Conservation (phyloP, 2,329 filamentous ascomycete species). For the Aspergillus quadricinctus region DNA sequence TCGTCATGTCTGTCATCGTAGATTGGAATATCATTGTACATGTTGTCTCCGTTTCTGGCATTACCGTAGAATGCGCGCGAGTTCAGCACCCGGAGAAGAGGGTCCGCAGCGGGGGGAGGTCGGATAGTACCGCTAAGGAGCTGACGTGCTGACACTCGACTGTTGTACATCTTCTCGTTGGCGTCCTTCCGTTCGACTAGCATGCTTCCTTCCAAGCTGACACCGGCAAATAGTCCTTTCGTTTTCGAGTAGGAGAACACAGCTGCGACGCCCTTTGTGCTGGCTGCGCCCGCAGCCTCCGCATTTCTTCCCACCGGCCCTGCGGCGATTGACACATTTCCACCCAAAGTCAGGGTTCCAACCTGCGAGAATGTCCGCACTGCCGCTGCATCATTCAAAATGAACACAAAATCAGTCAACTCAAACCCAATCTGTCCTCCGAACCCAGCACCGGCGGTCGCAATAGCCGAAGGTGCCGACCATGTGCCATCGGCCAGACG, state of each 20-base stretch:
- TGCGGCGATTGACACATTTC: slow-evolving; percentile 93
- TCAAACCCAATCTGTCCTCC: slow-evolving; percentile 51
- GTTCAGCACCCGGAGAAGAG: slow-evolving; percentile 79
- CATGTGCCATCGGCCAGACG: slow-evolving; percentile 46
- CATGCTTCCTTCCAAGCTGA: slow-evolving; percentile 87
- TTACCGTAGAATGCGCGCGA: slow-evolving; percentile 76
- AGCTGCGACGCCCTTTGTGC: slow-evolving; percentile 79
- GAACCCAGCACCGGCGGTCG: slow-evolving; percentile 46
- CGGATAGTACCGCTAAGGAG: slow-evolving; percentile 74
- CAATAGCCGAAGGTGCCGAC: slow-evolving; percentile 49
- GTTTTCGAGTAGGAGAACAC: slow-evolving; percentile 98
- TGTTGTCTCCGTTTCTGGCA: slow-evolving; percentile 53
- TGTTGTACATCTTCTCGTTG: slow-evolving; percentile 92
- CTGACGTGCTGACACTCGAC: slow-evolving; percentile 73
- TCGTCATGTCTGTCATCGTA: slow-evolving; percentile 82
- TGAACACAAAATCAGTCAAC: slow-evolving; percentile 78
- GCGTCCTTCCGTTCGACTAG: slow-evolving; percentile 94
- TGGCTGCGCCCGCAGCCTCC: slow-evolving; percentile 91
- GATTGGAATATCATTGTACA: slow-evolving; percentile 92
- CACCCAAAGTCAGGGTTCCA: slow-evolving; percentile 85
- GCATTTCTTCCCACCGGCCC: slow-evolving; percentile 92
- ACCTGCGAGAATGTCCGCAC: slow-evolving; percentile 93
- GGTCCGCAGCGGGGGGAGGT: slow-evolving; percentile 75
- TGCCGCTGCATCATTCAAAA: slow-evolving; percentile 84
- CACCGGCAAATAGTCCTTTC: slow-evolving; percentile 92